Conservation (phyloP, 495 filamentous ascomycete genomes). For the Parathielavia appendiculata region DNA sequence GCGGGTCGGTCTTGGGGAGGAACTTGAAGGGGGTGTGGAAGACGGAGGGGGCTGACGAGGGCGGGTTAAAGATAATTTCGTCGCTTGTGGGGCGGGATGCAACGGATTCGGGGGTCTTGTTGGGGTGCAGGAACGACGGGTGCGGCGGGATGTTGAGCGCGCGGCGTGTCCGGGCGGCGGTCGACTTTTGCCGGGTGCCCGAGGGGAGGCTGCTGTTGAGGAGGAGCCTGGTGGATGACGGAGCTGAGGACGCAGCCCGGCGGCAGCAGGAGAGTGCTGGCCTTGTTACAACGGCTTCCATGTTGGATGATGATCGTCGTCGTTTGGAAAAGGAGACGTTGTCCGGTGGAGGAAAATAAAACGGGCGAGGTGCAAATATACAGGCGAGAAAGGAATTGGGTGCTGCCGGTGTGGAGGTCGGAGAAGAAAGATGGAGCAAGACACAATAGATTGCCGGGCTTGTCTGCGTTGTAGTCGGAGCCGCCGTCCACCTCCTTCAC, state of each 20-base stretch:
- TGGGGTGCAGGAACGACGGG: conserved; percentile 56
- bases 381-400: background rate
- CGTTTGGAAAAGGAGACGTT: conserved; percentile 1
- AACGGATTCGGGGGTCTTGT: background rate
- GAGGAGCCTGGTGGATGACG: conserved; percentile 29
- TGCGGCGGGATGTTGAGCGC: conserved; percentile 68
- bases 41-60: conserved; percentile 73
- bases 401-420: background rate
- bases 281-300: conserved; percentile 18
- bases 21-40: conserved; percentile 88
- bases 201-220: conserved; percentile 34
- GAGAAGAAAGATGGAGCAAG: background rate
- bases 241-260: conserved; percentile 9
- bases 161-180: conserved; percentile 64
- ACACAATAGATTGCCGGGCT: conserved; percentile 6
- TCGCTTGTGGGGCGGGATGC: conserved; percentile 36
- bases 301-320: conserved; percentile 7
- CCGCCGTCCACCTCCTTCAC: conserved; percentile 17
- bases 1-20: conserved; percentile 72
- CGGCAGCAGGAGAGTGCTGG: conserved; percentile 23
- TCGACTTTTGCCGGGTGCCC: conserved; percentile 60
- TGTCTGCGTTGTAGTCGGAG: conserved; percentile 4
- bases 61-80: conserved; percentile 91
- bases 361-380: background rate
- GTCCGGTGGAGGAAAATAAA: background rate